Conservation (phyloP, 768 basidiomycete genomes). For the Daedalea quercina region DNA sequence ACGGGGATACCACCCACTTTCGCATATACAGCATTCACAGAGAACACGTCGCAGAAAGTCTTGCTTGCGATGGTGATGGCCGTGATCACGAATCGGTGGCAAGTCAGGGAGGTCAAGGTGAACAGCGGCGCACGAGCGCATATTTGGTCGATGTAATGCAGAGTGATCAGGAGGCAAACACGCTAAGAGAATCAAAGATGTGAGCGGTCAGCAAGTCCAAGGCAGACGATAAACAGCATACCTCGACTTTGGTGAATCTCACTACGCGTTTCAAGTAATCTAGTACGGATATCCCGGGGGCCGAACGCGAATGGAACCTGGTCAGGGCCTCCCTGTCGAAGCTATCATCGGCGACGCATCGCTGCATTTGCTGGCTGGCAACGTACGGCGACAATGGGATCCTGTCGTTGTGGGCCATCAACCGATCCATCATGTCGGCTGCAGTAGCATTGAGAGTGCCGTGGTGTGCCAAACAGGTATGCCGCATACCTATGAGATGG, state of each 20-base stretch:
- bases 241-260: constrained; percentile 93
- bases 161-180: constrained; percentile 71
- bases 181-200: constrained; percentile 39
- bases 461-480: background rate
- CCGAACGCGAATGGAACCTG: constrained; percentile 91
- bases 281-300: constrained; percentile 80
- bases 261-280: constrained; percentile 95
- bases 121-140: constrained; percentile 83
- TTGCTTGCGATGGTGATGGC: constrained; percentile 91
- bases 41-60: constrained; percentile 92
- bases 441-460: constrained; percentile 15
- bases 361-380: constrained; percentile 17
- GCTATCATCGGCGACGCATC: constrained; percentile 14
- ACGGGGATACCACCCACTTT: constrained; percentile 93
- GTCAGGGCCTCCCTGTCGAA: constrained; percentile 74
- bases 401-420: constrained; percentile 94
- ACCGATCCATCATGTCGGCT: constrained; percentile 95
- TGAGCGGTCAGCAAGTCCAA: background rate
- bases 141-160: constrained; percentile 92
- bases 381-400: constrained; percentile 80
- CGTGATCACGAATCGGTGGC: constrained; percentile 96
- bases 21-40: constrained; percentile 91
- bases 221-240: constrained; percentile 28
- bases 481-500: constrained; percentile 64
- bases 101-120: constrained; percentile 92